Evolutionary conservation across 2,329 filamentous ascomycete genomes (phyloP), one percentile per base, ranked within the genome.

Genomic region (Shiraia bambusicola): DNA sequence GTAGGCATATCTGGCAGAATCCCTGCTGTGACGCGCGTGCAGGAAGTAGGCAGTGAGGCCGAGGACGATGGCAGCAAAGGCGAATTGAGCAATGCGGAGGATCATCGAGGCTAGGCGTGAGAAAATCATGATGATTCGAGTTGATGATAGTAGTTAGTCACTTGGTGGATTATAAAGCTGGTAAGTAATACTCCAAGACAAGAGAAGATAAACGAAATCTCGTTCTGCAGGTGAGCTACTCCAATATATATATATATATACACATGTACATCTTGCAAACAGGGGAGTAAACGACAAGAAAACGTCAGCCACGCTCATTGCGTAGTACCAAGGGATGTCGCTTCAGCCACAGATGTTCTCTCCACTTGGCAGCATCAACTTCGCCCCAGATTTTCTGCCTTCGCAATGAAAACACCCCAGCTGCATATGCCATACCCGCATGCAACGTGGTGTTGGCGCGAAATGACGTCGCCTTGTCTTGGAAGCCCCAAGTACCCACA

Each of bases 31-130:
- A 40, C 50, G 39, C 28, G 45, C 34, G 34, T 59, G 29, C 15
- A 61, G 34, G 51, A 63, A 62, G 40, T 56, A 47, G 11, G 61
- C 40, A 2, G 52, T 52, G 10, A 63, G 37, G 22, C 59, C 47
- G 17, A 54, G 49, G 60, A 74, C 54, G 65, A 89, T 84, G 53
- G 80, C 77, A n/a, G 79, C 83, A 61, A 86, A 89, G 58, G 76
- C 81, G 50, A 91, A 76, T 71, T 88, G 76, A 55, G 74, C 76
- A 10, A 79, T 62, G 61, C 82, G 81, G 54, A 86, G 73, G 56
- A 79, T 64, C 49, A 82, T 73, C 16, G 79, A 80, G 19, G 78
- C 49, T 15, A 83, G 52, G 44, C 81, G 77, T 8, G 76, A 49
- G 50, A 63, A 29, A 34, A 64, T 45, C 60, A 65, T 65, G 1